phyloP scores from a whole-genome alignment of 2,329 filamentous ascomycete genomes.

The Cucurbitaria berberidis region DNA sequence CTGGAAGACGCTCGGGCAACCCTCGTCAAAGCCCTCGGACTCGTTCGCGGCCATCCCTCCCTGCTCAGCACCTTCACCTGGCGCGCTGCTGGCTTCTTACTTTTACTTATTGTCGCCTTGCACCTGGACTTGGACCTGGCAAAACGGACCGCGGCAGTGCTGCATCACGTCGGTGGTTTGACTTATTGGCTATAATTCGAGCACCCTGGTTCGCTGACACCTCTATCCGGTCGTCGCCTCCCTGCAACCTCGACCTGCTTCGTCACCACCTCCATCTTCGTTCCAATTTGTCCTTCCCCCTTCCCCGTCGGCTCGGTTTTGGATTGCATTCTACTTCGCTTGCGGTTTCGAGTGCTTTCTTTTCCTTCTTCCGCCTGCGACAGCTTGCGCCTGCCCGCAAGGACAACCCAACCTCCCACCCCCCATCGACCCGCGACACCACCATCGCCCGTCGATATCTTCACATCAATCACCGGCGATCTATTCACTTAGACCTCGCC shows the following conservation, averaged over 20 bases:
- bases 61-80: slow-evolving; percentile 14
- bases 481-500: slow-evolving; percentile 51
- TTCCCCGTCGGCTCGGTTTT: slow-evolving; percentile 14
- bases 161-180: slow-evolving; percentile 11
- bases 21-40: slow-evolving; percentile 20
- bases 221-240: neutral
- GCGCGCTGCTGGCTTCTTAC: too few species aligned
- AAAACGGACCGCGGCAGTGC: slow-evolving; percentile 17
- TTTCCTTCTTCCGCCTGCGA: slow-evolving; percentile 14
- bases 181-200: neutral
- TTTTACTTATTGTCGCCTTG: too few species aligned
- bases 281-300: too few species aligned
- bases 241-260: slow-evolving; percentile 11
- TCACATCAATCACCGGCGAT: slow-evolving; percentile 41
- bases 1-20: slow-evolving; percentile 17
- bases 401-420: slow-evolving; percentile 7
- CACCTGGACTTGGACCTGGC: too few species aligned
- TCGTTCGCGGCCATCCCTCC: slow-evolving; percentile 13
- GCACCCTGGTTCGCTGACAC: slow-evolving; percentile 7
- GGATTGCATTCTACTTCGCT: slow-evolving; percentile 16
- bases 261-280: slow-evolving; percentile 12
- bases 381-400: slow-evolving; percentile 4
- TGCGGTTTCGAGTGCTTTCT: slow-evolving; percentile 23
- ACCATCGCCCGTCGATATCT: slow-evolving; percentile 16
- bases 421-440: slow-evolving; percentile 21